Conservation (phyloP, 2,329 filamentous ascomycete species). For the Phyllosticta citrichinensis region DNA sequence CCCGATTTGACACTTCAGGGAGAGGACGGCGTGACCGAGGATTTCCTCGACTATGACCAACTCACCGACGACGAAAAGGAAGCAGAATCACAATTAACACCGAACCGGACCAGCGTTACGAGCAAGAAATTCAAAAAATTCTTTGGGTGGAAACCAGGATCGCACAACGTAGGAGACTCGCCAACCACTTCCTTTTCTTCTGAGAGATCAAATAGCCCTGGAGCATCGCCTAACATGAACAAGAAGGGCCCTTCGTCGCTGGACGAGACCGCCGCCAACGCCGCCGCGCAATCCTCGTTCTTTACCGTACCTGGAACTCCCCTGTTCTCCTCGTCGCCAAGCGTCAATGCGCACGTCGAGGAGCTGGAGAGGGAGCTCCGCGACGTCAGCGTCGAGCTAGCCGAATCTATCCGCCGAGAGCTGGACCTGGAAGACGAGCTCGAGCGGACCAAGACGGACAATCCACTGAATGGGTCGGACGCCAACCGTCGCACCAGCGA, state of each 20-base stretch:
- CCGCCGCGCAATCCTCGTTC: conserved; percentile 29
- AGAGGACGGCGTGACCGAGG: conserved; percentile 24
- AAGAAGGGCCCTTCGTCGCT: conserved; percentile 34
- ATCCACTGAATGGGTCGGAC: conserved; percentile 44
- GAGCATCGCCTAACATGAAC: conserved; percentile 30
- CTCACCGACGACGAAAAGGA: conserved; percentile 19
- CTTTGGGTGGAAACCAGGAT: conserved; percentile 55
- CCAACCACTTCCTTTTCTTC: conserved; percentile 51
- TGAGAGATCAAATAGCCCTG: conserved; percentile 48
- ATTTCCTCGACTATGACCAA: conserved; percentile 26
- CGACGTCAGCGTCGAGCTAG: conserved; percentile 86
- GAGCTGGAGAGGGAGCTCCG: conserved; percentile 92
- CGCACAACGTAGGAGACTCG: conserved; percentile 43
- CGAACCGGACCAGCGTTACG: not conserved
- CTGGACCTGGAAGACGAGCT: conserved; percentile 95
- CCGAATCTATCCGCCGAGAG: conserved; percentile 83
- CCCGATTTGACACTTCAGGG: conserved; percentile 23
- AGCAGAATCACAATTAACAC: conserved; percentile 26
- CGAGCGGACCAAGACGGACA: conserved; percentile 75
- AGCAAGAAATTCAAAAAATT: conserved; percentile 51
- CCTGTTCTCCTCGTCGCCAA: conserved; percentile 33
- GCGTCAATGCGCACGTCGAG: conserved; percentile 53
- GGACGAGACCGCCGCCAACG: conserved; percentile 44
- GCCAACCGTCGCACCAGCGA: conserved; percentile 76
- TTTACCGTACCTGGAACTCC: conserved; percentile 39